A percentile compares a stretch with the other conserved stretches of the same genome.
These are phyloP conservation scores for Ceratobasidium sp. DNA, from an alignment of 1,284 basidiomycete genomes.

Conservation along the genomic window DNA sequence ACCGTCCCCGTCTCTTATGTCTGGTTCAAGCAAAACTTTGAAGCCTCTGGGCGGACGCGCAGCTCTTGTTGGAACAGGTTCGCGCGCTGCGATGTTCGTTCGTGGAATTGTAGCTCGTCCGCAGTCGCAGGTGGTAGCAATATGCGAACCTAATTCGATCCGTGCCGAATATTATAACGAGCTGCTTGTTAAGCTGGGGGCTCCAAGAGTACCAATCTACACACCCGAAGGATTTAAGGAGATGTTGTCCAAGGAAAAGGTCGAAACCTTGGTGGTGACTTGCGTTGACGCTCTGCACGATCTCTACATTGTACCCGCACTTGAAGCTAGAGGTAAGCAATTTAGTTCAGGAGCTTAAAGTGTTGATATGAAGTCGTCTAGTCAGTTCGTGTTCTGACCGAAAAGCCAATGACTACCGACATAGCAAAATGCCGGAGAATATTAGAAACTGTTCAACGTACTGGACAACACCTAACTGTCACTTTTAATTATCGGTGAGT, in stretches of 20 bases:
- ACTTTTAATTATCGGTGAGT: constrained; percentile 64
- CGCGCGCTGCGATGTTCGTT: constrained; percentile 63
- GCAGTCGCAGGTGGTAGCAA: constrained; percentile 60
- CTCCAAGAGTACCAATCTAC: constrained; percentile 61
- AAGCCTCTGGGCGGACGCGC: constrained; percentile 57
- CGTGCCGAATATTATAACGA: constrained; percentile 66
- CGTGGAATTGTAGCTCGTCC: constrained; percentile 58
- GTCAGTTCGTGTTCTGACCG: constrained; percentile 66
- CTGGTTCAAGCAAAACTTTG: not conserved
- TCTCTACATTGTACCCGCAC: constrained; percentile 64
- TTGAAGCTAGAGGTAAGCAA: constrained; percentile 60
- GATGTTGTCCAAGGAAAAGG: constrained; percentile 66
- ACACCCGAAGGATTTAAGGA: constrained; percentile 63
- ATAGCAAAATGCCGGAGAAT: constrained; percentile 66
- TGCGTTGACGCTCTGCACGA: constrained; percentile 69
- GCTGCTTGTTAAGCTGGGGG: constrained; percentile 61
- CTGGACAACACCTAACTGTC: constrained; percentile 62
- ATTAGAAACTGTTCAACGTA: constrained; percentile 63
- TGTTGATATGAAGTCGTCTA: no score
- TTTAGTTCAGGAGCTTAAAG: not conserved
- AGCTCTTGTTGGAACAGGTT: constrained; percentile 63
- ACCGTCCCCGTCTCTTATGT: constrained; percentile 12
- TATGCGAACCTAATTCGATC: constrained; percentile 67
- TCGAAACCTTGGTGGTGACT: constrained; percentile 68
- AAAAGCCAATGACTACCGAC: constrained; percentile 71